A percentile compares a stretch with the other conserved stretches of the same genome.
These are phyloP conservation scores for Cryptococcus sp. DNA, from an alignment of 1,284 basidiomycete species.

Conservation along the genomic window DNA sequence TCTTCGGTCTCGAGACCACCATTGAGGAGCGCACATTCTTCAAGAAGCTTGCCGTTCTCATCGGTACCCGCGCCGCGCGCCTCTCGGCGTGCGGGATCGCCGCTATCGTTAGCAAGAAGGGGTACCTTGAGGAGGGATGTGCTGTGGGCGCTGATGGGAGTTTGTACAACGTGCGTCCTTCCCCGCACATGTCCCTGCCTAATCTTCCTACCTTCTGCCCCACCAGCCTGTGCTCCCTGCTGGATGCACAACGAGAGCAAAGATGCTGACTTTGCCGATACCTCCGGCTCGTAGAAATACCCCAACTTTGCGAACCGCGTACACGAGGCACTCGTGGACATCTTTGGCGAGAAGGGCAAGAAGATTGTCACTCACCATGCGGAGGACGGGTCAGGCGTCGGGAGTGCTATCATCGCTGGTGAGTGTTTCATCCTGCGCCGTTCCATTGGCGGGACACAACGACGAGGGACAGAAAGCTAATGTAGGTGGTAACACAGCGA, in stretches of 20 bases:
- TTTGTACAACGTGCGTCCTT: conserved; percentile 75
- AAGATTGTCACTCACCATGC: conserved; percentile 86
- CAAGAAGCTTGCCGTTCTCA: conserved; percentile 81
- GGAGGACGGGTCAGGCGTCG: conserved; percentile 92
- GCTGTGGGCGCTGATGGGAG: conserved; percentile 87
- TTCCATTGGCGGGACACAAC: too few species aligned
- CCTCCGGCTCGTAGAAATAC: conserved; percentile 67
- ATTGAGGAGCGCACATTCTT: conserved; percentile 93
- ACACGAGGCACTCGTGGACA: conserved; percentile 81
- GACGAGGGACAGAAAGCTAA: background rate
- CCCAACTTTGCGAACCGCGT: conserved; percentile 85
- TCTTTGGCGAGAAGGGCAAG: conserved; percentile 89
- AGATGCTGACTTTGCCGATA: background rate
- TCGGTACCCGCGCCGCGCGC: conserved; percentile 83
- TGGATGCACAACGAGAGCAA: background rate
- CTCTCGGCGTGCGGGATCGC: conserved; percentile 91
- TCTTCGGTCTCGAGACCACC: conserved; percentile 90
- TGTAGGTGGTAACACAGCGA: conserved; percentile 50
- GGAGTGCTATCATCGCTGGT: conserved; percentile 94
- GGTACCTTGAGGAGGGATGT: conserved; percentile 77
- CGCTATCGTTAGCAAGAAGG: conserved; percentile 88
- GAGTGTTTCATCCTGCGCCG: conserved; percentile 27
- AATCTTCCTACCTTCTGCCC: background rate
- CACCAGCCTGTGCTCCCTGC: too few species aligned
- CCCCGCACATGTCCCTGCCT: background rate